Evolutionary conservation across 164 flowering plant genomes (phyloP).

Genomic region (Aristolochia fimbriata): DNA sequence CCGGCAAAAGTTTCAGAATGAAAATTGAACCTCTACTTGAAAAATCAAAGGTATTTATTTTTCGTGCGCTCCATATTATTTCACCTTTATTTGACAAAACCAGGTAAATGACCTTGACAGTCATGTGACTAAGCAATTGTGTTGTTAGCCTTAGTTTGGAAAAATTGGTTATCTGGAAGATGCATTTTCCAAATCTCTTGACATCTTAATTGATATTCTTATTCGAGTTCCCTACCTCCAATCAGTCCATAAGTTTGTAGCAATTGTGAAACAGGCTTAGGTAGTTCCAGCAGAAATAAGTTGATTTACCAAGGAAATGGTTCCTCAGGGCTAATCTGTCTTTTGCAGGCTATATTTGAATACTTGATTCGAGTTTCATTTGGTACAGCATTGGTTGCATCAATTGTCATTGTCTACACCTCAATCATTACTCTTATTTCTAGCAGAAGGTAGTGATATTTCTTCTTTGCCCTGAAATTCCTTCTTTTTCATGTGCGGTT

Average conservation of each 20-base stretch:
- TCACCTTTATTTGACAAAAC: neutral
- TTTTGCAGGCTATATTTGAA: constrained; percentile 62
- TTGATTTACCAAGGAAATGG: neutral
- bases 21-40: constrained; percentile 74
- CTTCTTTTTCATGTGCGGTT: neutral
- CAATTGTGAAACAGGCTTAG: too few species aligned
- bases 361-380: constrained; percentile 78
- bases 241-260: too few species aligned
- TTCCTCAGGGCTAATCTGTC: constrained; percentile 1
- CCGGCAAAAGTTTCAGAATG: constrained; percentile 72
- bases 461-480: constrained; percentile 1
- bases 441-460: constrained; percentile 60
- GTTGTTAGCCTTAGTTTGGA: too few species aligned
- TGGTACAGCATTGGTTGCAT: constrained; percentile 91
- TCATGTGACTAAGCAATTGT: neutral
- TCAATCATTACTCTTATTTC: constrained; percentile 70
- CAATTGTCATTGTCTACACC: constrained; percentile 84
- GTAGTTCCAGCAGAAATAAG: too few species aligned
- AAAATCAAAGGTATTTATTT: constrained; percentile 64
- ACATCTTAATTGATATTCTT: too few species aligned
- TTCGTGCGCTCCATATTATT: constrained; percentile 1
- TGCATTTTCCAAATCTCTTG: too few species aligned
- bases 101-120: neutral
- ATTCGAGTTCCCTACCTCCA: too few species aligned
- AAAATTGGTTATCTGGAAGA: too few species aligned